Conservation (phyloP, 345 rosid genomes). For the Camelina laxa region DNA sequence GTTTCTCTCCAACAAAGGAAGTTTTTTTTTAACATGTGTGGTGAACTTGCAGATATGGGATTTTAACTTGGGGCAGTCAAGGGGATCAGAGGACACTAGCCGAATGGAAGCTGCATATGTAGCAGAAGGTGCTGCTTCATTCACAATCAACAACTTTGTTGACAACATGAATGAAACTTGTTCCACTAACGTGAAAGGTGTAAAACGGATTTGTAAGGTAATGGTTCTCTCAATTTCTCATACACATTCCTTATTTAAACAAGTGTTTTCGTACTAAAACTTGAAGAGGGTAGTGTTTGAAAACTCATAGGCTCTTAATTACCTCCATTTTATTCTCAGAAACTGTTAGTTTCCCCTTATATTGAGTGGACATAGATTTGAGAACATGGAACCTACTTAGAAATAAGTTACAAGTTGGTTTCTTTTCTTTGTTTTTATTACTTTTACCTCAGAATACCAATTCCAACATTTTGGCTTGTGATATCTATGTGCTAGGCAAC, state of each 20-base stretch:
- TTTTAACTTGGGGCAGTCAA: conserved; percentile 66
- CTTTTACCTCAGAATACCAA: not conserved
- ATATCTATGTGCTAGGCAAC: conserved; percentile 7
- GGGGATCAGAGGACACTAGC: conserved; percentile 54
- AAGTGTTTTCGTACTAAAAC: not conserved
- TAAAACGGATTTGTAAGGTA: conserved; percentile 53
- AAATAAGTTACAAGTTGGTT: not conserved
- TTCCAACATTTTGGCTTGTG: not conserved
- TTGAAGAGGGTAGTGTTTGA: not conserved
- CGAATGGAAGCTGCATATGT: conserved; percentile 52
- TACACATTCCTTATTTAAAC: not conserved
- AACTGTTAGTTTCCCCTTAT: not conserved
- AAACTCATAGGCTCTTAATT: not conserved
- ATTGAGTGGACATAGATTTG: not conserved
- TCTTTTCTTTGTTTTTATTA: not conserved
- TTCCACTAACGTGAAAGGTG: conserved; percentile 46
- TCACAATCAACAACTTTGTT: conserved; percentile 55
- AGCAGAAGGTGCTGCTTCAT: conserved; percentile 47
- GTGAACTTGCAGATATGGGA: conserved; percentile 81
- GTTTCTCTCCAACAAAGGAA: not conserved
- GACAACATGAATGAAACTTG: conserved; percentile 55
- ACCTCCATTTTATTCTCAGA: not conserved
- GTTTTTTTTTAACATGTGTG: not conserved
- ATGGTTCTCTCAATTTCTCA: not conserved
- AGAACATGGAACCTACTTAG: not conserved